Evolutionary conservation across 1,284 basidiomycete genomes (phyloP).

Genomic region (Irpex sp.): DNA sequence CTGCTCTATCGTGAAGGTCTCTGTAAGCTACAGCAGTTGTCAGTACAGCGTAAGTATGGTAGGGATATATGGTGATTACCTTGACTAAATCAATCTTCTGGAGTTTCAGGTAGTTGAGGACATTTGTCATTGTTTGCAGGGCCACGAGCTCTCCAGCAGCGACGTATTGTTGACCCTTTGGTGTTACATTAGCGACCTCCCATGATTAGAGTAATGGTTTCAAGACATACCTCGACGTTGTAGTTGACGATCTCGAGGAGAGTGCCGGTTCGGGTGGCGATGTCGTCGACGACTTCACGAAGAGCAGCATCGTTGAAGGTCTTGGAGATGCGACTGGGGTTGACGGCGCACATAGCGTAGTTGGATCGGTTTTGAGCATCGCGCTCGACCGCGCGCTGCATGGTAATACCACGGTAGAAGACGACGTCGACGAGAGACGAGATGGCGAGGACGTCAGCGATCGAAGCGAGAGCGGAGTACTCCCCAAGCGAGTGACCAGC

Average conservation of each 20-base stretch:
- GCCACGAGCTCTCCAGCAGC: slow-evolving; percentile 95
- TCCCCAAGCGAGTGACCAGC: slow-evolving; percentile 98
- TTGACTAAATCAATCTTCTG: slow-evolving; percentile 96
- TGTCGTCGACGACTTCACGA: slow-evolving; percentile 92
- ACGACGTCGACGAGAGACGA: slow-evolving; percentile 97
- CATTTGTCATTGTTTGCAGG: slow-evolving; percentile 92
- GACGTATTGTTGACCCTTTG: slow-evolving; percentile 92
- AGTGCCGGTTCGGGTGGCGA: slow-evolving; percentile 72
- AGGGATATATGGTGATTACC: slow-evolving; percentile 39
- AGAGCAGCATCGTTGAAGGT: slow-evolving; percentile 92
- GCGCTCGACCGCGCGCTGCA: slow-evolving; percentile 97
- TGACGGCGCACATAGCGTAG: slow-evolving; percentile 99
- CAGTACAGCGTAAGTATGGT: too few relatives aligned
- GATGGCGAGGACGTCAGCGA: slow-evolving; percentile 93
- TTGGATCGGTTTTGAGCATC: slow-evolving; percentile 91
- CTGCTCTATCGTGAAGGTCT: slow-evolving; percentile 80
- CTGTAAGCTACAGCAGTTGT: slow-evolving; percentile 59
- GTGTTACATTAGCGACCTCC: slow-evolving; percentile 1
- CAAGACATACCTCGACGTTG: slow-evolving; percentile 81
- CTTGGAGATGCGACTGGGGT: slow-evolving; percentile 92
- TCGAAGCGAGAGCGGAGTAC: slow-evolving; percentile 96
- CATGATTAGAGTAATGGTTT: slow-evolving; percentile 2
- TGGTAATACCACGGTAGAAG: slow-evolving; percentile 99
- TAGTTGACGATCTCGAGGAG: slow-evolving; percentile 97
- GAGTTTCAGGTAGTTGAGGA: slow-evolving; percentile 94